Conservation (phyloP, 441 rosid species). For the Adansonia madagascariensis region DNA sequence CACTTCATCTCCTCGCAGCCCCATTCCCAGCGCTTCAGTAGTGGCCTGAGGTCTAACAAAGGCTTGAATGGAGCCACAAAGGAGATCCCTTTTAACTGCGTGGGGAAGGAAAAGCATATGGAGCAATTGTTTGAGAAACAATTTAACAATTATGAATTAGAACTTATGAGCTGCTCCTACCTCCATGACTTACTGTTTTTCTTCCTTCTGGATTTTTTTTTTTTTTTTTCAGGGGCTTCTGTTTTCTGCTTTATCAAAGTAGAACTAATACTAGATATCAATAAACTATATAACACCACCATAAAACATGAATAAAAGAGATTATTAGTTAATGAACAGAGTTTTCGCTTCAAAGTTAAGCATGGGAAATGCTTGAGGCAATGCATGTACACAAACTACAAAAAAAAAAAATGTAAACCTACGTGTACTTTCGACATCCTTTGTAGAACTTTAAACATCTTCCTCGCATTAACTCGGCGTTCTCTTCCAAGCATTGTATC, state of each 20-base stretch:
- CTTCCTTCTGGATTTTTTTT: neutral
- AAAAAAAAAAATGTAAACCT: conserved; percentile 35
- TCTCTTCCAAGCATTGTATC: conserved; percentile 93
- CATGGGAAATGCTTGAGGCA: neutral
- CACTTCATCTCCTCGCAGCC: neutral
- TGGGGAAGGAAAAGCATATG: neutral
- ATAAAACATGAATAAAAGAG: neutral
- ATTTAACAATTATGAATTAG: neutral
- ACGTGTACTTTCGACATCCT: conserved; percentile 99
- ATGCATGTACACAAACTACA: neutral
- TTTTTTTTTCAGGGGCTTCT: neutral
- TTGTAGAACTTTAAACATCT: conserved; percentile 91
- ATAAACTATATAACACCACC: neutral
- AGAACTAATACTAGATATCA: neutral
- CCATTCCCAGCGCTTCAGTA: neutral
- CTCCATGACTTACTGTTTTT: neutral
- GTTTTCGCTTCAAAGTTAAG: neutral
- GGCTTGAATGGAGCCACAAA: neutral
- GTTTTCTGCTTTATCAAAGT: neutral
- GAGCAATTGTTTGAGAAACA: conserved; percentile 1
- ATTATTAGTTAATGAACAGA: neutral
- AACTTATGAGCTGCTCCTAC: neutral
- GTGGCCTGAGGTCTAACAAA: neutral
- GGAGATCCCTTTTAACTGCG: neutral
- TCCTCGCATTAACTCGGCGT: conserved; percentile 79